These are phyloP conservation scores for Raffaelea ambrosiae DNA, from an alignment of 2,329 filamentous ascomycete genomes.

Conservation along the genomic window DNA sequence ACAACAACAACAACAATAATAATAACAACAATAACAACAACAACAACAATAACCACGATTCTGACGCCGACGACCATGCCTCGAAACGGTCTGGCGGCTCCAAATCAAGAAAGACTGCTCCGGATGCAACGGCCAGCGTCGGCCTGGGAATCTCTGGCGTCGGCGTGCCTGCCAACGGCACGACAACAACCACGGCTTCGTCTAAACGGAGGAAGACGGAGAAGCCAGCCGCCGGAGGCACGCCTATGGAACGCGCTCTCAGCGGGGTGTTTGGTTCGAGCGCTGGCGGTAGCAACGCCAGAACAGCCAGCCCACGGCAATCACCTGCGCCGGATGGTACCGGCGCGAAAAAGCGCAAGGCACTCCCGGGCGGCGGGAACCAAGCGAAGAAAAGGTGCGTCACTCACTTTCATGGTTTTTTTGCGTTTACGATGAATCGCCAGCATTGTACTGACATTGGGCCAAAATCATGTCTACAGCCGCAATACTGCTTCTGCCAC, in stretches of 20 bases:
- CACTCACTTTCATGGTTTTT: conserved; percentile 24
- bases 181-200: conserved; percentile 30
- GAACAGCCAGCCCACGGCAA: conserved; percentile 56
- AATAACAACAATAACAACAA: too few relatives aligned
- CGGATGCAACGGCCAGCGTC: conserved; percentile 25
- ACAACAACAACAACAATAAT: conserved; percentile 3
- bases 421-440: not conserved
- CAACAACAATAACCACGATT: conserved; percentile 42
- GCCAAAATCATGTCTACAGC: conserved; percentile 9
- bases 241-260: conserved; percentile 59
- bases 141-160: conserved; percentile 60
- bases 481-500: conserved; percentile 47
- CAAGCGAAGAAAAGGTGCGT: conserved; percentile 68
- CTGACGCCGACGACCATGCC: conserved; percentile 66
- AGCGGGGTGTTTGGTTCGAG: conserved; percentile 42
- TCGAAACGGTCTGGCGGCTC: not conserved
- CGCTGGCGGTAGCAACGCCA: conserved; percentile 40
- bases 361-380: conserved; percentile 54
- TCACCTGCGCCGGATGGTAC: conserved; percentile 59
- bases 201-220: conserved; percentile 78
- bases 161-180: conserved; percentile 35
- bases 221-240: conserved; percentile 44
- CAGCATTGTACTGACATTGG: conserved; percentile 6
- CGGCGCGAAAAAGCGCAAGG: conserved; percentile 64
- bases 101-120: conserved; percentile 36